Conservation (phyloP, 371 early-diverging fungal species). For the Syncephalastrum contaminatum region DNA sequence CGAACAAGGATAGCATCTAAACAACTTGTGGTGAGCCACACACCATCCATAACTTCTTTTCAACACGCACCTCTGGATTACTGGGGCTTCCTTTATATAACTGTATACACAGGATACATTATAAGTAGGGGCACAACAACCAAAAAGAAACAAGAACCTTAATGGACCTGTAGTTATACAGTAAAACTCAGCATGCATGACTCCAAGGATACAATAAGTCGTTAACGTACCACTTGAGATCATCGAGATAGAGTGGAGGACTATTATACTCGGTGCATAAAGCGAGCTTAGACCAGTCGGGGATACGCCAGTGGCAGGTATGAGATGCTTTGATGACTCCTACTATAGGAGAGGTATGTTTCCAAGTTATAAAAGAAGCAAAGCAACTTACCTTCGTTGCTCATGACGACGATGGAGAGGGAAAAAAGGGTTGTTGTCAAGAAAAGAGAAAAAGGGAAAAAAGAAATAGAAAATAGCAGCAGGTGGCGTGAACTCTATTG, state of each 20-base stretch:
- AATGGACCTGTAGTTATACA: conserved; percentile 2
- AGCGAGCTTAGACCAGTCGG: conserved; percentile 12
- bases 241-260: conserved; percentile 16
- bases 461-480: too few species aligned
- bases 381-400: too few species aligned
- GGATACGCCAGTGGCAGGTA: conserved; percentile 16
- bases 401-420: too few species aligned
- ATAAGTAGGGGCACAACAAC: not conserved
- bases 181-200: too few species aligned
- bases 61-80: conserved; percentile 1
- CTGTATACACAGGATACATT: not conserved
- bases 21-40: not conserved
- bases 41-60: not conserved
- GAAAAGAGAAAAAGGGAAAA: too few species aligned
- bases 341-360: not conserved
- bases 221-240: conserved; percentile 11
- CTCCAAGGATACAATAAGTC: not conserved
- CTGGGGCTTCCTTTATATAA: conserved; percentile 12
- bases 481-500: too few species aligned
- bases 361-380: too few species aligned
- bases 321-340: conserved; percentile 13
- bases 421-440: too few species aligned
- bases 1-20: conserved; percentile 50
- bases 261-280: conserved; percentile 12
- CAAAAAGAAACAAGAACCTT: not conserved